These are phyloP conservation scores for Neonectria sp. DNA, from an alignment of 2,329 filamentous ascomycete genomes.

Conservation along the genomic window DNA sequence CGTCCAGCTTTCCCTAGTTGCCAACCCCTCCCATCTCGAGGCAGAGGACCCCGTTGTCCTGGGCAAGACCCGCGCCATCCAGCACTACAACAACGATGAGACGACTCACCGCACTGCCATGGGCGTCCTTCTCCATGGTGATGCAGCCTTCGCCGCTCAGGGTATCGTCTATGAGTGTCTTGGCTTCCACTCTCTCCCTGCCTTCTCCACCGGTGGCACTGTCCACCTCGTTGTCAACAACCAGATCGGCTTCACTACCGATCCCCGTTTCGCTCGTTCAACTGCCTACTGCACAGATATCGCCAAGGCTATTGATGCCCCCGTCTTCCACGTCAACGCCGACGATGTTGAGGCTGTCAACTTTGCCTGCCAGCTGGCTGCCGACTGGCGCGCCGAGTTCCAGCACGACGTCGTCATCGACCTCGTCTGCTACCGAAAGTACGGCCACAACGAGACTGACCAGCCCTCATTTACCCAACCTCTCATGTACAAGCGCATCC, in stretches of 20 bases:
- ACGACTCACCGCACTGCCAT: constrained; percentile 90
- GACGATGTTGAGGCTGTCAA: constrained; percentile 99
- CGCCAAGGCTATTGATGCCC: constrained; percentile 97
- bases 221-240: constrained; percentile 99
- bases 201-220: constrained; percentile 97
- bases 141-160: constrained; percentile 96
- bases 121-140: constrained; percentile 96
- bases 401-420: constrained; percentile 99
- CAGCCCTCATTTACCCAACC: constrained; percentile 99
- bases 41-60: constrained; percentile 98
- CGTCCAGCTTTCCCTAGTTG: constrained; percentile 98
- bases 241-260: constrained; percentile 99
- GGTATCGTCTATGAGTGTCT: constrained; percentile 99
- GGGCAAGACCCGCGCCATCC: constrained; percentile 96
- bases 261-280: constrained; percentile 96
- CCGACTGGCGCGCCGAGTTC: constrained; percentile 99
- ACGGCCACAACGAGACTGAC: constrained; percentile 99
- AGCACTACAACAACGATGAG: constrained; percentile 99
- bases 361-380: constrained; percentile 96
- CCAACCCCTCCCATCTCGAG: constrained; percentile 98
- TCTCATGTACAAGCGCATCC: constrained; percentile 99
- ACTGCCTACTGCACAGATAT: constrained; percentile 99
- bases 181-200: constrained; percentile 95
- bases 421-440: constrained; percentile 98
- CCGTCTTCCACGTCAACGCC: constrained; percentile 99